Evolutionary conservation across 2,329 filamentous ascomycete genomes (phyloP).

Genomic region (Aspergillus fumigatiaffinis): DNA sequence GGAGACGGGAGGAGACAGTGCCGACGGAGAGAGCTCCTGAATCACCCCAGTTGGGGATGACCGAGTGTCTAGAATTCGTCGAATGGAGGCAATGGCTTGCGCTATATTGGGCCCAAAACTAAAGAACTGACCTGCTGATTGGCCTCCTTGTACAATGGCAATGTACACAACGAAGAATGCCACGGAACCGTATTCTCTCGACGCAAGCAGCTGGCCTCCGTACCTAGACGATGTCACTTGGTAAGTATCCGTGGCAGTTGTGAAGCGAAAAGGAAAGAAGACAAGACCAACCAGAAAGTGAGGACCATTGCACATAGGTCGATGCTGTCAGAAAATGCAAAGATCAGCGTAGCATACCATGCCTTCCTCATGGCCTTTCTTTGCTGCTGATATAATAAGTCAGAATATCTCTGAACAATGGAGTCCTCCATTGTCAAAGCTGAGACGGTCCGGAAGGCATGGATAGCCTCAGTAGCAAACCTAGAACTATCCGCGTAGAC

Average conservation of each 20-base stretch:
- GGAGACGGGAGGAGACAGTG: not conserved
- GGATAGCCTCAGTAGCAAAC: constrained; percentile 70
- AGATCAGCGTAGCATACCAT: constrained; percentile 60
- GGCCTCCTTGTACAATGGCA: constrained; percentile 63
- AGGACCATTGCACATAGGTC: constrained; percentile 61
- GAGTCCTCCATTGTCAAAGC: constrained; percentile 66
- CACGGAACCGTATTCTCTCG: constrained; percentile 44
- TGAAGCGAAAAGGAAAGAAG: not conserved
- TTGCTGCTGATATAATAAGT: constrained; percentile 58
- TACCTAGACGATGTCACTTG: constrained; percentile 49
- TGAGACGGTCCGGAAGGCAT: constrained; percentile 68
- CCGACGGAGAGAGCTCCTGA: not conserved
- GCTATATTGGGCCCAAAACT: constrained; percentile 58
- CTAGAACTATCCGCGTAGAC: constrained; percentile 70
- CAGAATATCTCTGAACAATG: constrained; percentile 60
- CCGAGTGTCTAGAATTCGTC: constrained; percentile 31
- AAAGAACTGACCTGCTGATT: constrained; percentile 64
- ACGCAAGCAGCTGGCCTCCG: constrained; percentile 56
- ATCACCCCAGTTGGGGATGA: not conserved
- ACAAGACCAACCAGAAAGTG: constrained; percentile 49
- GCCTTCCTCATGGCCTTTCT: constrained; percentile 58
- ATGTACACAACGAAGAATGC: constrained; percentile 61
- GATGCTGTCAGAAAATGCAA: constrained; percentile 66
- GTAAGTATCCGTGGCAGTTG: no score
- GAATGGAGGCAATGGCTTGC: constrained; percentile 36